These are phyloP conservation scores for Colletotrichum ledebouriae DNA, from an alignment of 2,329 filamentous ascomycete species.

Conservation along the genomic window DNA sequence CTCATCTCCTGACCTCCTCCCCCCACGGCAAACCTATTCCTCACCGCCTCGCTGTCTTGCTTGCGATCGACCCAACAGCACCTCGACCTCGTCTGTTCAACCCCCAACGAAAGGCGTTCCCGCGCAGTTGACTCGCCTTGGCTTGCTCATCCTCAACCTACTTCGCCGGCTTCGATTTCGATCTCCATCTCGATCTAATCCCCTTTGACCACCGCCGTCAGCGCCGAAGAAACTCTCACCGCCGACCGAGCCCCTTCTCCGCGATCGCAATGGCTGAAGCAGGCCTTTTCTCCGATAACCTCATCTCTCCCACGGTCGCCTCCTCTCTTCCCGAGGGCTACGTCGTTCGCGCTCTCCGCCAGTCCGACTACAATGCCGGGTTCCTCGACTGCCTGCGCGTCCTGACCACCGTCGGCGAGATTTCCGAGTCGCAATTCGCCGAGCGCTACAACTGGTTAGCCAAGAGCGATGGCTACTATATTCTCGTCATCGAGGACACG, in stretches of 20 bases:
- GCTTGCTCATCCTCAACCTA: background rate
- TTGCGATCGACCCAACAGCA: conserved; percentile 11
- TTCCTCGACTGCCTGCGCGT: conserved; percentile 94
- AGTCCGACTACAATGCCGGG: conserved; percentile 81
- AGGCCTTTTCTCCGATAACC: conserved; percentile 81
- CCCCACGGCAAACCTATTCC: background rate
- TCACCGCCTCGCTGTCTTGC: conserved; percentile 34
- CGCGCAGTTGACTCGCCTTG: conserved; percentile 7
- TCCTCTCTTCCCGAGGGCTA: conserved; percentile 84
- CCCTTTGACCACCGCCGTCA: background rate
- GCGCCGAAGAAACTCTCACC: background rate
- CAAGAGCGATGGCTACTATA: conserved; percentile 82
- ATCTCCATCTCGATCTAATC: background rate
- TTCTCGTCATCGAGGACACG: conserved; percentile 86
- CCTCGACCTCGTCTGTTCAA: background rate
- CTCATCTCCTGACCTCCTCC: background rate
- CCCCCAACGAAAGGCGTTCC: conserved; percentile 37
- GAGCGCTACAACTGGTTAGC: conserved; percentile 87
- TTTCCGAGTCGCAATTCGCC: conserved; percentile 80
- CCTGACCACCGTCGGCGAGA: conserved; percentile 92
- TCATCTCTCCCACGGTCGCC: conserved; percentile 83
- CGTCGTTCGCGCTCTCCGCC: conserved; percentile 82
- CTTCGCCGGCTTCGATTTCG: background rate
- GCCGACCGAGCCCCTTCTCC: no score
- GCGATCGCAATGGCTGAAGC: conserved; percentile 51